A percentile compares a stretch with the other conserved stretches of the same genome.
Conservation (phyloP, 192 early-diverging fungal species). For the Backusella westeae region DNA sequence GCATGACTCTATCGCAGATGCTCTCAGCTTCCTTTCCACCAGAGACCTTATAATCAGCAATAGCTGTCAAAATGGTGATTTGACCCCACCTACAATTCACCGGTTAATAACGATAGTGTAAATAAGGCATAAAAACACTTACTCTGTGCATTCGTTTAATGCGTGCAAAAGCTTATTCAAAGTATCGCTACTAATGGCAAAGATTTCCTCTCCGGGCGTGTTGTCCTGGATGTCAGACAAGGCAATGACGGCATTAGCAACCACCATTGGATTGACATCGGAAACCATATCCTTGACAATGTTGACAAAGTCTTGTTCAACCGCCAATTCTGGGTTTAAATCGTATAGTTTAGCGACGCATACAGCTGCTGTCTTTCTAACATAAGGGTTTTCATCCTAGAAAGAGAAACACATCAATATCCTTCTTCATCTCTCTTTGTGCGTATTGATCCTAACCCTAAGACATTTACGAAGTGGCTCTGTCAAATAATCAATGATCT, state of each 20-base stretch:
- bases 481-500: slow-evolving; percentile 90
- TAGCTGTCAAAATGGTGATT: slow-evolving; percentile 87
- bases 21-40: slow-evolving; percentile 82
- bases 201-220: slow-evolving; percentile 64
- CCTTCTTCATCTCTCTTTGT: not conserved
- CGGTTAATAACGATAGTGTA: not conserved
- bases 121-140: not conserved
- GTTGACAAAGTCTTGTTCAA: slow-evolving; percentile 92
- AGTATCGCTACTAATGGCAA: slow-evolving; percentile 66
- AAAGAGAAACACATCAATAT: not conserved
- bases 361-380: slow-evolving; percentile 94
- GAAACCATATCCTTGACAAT: slow-evolving; percentile 85
- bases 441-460: slow-evolving; percentile 36
- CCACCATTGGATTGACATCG: slow-evolving; percentile 95
- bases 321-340: slow-evolving; percentile 77
- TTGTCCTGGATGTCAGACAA: slow-evolving; percentile 88
- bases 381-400: slow-evolving; percentile 93
- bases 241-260: slow-evolving; percentile 93
- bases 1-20: slow-evolving; percentile 88
- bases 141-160: slow-evolving; percentile 97
- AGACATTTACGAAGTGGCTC: slow-evolving; percentile 92
- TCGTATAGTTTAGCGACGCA: slow-evolving; percentile 97
- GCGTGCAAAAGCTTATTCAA: slow-evolving; percentile 87
- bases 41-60: slow-evolving; percentile 73
- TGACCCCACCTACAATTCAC: slow-evolving; percentile 81